Evolutionary conservation across 441 rosid genomes (phyloP), one percentile per base, ranked within the genome.

Genomic region (Corymbia citriodora): DNA sequence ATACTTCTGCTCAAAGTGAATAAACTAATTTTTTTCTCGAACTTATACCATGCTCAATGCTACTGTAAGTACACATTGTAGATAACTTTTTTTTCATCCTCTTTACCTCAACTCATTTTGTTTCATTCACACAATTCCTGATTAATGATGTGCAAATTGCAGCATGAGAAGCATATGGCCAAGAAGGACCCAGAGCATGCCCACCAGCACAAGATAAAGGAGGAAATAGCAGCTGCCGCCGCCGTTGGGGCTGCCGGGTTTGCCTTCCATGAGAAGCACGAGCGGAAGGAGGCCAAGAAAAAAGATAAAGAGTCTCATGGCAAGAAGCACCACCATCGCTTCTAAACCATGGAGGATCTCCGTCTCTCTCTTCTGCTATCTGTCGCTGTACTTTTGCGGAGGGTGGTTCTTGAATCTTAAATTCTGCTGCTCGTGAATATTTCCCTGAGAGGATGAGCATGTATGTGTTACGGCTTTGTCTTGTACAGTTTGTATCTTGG

Each of bases 101-200:
- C 54, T 53, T 53, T 53, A 53, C 54, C 54, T 53, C 14, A 53
- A 53, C 54, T 53, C 54, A 53, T 53, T 53, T 53, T 53, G 54
- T 14, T 53, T 53, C 54, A 53, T 53, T 53, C 17, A 53, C 54
- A 55, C 21, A 55, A 55, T 55, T 18, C 59, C 33, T 29, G 14
- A 63, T 14, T 49, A 33, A 11, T 65, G 48, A 31, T 50, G 29
- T 23, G 9, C 21, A 88, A 21, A 17, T 55, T 88, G 23, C 91
- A 94, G 96, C 90, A 95, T 88, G 95, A 95, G 93, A 95, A 93
- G 94, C 95, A 94, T 87, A 52, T 92, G 92, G 91, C 92, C 29
- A 33, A 91, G 89, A 95, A 95, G 57, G 96, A 95, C 90, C 96
- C 96, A 10, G 96, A 95, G 91, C 95, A 95, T 63, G 96, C 93